These are phyloP conservation scores for Pueraria montana DNA, from an alignment of 306 rosid genomes.

Conservation along the genomic window DNA sequence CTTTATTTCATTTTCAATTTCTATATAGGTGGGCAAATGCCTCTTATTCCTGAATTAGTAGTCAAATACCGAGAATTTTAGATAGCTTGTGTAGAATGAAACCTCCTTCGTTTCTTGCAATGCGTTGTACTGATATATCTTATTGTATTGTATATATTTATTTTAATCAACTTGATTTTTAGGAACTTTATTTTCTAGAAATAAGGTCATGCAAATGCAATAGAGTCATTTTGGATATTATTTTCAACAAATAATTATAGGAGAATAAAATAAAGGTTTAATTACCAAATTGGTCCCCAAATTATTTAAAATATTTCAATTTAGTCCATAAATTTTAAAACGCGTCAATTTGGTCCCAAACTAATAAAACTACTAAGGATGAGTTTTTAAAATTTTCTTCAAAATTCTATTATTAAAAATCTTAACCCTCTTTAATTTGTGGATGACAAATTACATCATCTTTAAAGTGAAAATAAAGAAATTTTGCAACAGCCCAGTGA, in stretches of 20 bases:
- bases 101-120: slow-evolving; percentile 35
- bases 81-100: slow-evolving; percentile 42
- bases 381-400: no score
- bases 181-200: slow-evolving; percentile 1
- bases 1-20: slow-evolving; percentile 37
- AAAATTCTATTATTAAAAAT: no score
- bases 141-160: neutral
- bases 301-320: no score
- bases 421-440: no score
- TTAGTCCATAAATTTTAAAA: no score
- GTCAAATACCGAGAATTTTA: slow-evolving; percentile 50
- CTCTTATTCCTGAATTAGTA: slow-evolving; percentile 26
- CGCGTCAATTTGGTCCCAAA: no score
- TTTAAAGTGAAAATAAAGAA: no score
- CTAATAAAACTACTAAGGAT: no score
- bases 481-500: no score
- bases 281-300: no score
- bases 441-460: no score
- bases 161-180: neutral
- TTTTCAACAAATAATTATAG: neutral
- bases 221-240: neutral
- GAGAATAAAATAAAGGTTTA: neutral
- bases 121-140: slow-evolving; percentile 32
- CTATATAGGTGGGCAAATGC: slow-evolving; percentile 51
- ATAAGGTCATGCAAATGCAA: neutral